Percentiles rank a stretch among this genome's conserved stretches.
Conservation (phyloP, 1,284 basidiomycete species). For the Trametes pubescens region DNA sequence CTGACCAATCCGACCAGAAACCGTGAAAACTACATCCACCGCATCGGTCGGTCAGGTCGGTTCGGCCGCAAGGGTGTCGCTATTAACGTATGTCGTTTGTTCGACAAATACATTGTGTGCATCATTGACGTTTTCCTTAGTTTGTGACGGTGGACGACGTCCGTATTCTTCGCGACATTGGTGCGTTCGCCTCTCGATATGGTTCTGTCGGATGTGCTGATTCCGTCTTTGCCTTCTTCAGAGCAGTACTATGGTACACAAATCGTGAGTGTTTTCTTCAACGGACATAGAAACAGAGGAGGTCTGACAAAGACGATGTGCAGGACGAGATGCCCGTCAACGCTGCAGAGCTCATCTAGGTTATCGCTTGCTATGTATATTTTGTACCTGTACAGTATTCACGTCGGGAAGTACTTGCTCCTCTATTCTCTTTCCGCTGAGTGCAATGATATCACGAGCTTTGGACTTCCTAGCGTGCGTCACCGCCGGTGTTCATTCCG, state of each 20-base stretch:
- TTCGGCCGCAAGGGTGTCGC: constrained; percentile 96
- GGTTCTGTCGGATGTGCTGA: constrained; percentile 21
- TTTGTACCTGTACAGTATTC: constrained; percentile 48
- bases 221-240: constrained; percentile 40
- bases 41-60: constrained; percentile 94
- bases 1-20: constrained; percentile 57
- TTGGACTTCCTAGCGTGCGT: constrained; percentile 8
- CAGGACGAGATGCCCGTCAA: constrained; percentile 96
- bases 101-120: constrained; percentile 40
- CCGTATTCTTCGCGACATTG: constrained; percentile 89
- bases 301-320: constrained; percentile 29
- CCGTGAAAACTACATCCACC: constrained; percentile 99
- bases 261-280: constrained; percentile 63
- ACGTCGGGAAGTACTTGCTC: constrained; percentile 34
- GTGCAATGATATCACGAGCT: constrained; percentile 30
- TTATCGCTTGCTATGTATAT: constrained; percentile 46
- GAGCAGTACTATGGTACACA: constrained; percentile 91
- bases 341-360: constrained; percentile 84
- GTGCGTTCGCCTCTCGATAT: constrained; percentile 51
- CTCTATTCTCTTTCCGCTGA: constrained; percentile 27
- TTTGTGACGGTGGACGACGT: constrained; percentile 94
- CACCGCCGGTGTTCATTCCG: neutral
- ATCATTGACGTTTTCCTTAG: constrained; percentile 38
- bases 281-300: constrained; percentile 19
- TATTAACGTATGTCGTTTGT: constrained; percentile 71